Evolutionary conservation across 176 grass and related monocot genomes (phyloP).

Genomic region (Hsuehochloa calcarea): DNA sequence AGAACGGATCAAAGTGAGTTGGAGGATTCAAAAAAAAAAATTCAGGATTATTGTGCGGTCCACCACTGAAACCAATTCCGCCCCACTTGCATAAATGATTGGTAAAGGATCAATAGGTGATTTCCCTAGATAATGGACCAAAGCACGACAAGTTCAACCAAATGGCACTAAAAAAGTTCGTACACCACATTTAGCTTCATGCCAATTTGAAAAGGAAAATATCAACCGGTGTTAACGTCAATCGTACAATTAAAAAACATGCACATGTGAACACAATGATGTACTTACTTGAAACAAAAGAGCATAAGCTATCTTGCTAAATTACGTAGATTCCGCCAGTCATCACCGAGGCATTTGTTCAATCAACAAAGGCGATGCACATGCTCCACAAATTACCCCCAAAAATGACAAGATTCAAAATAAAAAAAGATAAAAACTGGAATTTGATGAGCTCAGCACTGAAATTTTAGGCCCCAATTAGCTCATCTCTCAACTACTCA

Average conservation of each 20-base stretch:
- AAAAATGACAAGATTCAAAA: background rate
- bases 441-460: background rate
- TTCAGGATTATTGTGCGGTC: background rate
- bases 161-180: background rate
- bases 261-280: background rate
- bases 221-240: background rate
- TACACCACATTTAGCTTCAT: constrained; percentile 1
- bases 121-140: background rate
- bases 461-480: background rate
- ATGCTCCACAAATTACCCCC: background rate
- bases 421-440: background rate
- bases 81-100: constrained; percentile 3
- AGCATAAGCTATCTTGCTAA: background rate
- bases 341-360: background rate
- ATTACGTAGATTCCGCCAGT: background rate
- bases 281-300: constrained; percentile 10
- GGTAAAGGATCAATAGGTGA: background rate
- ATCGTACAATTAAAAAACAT: constrained; percentile 13
- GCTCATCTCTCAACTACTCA: background rate
- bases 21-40: background rate
- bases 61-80: background rate
- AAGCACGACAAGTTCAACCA: background rate
- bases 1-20: constrained; percentile 1
- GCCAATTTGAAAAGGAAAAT: constrained; percentile 3
- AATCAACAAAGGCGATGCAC: background rate